Base-by-base conservation (phyloP, 495 filamentous ascomycete species). In the Sabuloglossum arenarium region DNA sequence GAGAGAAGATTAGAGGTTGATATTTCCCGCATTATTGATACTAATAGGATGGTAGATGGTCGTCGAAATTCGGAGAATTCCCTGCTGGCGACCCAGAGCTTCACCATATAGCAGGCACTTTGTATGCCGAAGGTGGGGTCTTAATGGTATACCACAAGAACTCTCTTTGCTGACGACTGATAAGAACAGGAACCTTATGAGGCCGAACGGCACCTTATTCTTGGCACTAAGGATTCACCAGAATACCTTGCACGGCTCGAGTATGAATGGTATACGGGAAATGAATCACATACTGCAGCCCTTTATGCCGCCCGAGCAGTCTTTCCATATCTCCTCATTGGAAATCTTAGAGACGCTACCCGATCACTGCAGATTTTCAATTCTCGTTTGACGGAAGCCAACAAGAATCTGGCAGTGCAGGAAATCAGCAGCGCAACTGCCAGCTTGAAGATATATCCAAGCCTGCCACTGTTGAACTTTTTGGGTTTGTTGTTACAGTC, bases 11-110 rank as follows among this genome's bases (percentile, higher is more conserved):
- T 24, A 14, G 34, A 14, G 2, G 34, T 14, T 14, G 2, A 9
- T 37, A 9, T 14, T 37, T 37, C 16, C 34, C 5, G 5, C 30
- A 11, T 32, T 37, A 14, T 14, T 14, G 34, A 9, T 14, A 14
- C 34, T 37, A 37, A 37, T 14, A 12, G 34, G 34, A 11, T 14
- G 2, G 34, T 56, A 84, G 80, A 57, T 99, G 91, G 91, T 89
- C 87, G 61, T 73, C 77, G 27, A 85, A 81, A 61, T 81, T 77
- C 63, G 88, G 89, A 58, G 85, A 90, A 42, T 82, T 86, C 64
- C 91, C 93, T 46, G 81, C 87, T 59, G 91, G 91, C 47, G 91
- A 99, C 62, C 86, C 93, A 5, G 93, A 97, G 58, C 72, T 99
- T 57, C 91, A 99, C 65, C 89, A 97, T 70, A 88, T 93, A 52